These are phyloP conservation scores for Copromyces sp. DNA, from an alignment of 495 filamentous ascomycete genomes.

Conservation along the genomic window DNA sequence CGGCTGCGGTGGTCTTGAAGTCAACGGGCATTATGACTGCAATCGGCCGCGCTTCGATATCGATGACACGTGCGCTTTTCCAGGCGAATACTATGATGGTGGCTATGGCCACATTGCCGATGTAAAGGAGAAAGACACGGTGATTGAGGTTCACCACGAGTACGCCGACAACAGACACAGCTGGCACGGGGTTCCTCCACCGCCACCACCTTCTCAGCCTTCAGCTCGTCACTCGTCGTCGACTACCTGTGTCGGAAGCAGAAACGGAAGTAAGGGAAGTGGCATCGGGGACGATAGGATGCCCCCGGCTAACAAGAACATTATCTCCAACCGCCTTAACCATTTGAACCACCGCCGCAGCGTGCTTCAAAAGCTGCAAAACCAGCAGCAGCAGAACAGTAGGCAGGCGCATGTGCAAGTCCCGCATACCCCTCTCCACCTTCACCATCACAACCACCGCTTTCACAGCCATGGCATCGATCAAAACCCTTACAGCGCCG, in stretches of 20 bases:
- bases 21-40: neutral
- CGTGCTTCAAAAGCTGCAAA: neutral
- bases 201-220: neutral
- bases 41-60: neutral
- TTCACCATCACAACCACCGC: neutral
- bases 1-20: neutral
- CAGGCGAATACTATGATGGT: neutral
- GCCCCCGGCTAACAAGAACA: neutral
- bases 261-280: neutral
- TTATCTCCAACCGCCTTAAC: neutral
- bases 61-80: neutral
- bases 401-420: neutral
- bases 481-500: neutral
- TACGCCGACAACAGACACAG: neutral
- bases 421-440: neutral
- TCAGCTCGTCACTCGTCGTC: neutral
- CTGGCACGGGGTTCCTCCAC: neutral
- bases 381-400: neutral
- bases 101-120: neutral
- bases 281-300: neutral
- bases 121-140: neutral
- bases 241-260: neutral
- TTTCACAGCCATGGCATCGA: neutral
- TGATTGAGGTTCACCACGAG: neutral
- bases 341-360: neutral